These are phyloP conservation scores for Ustilago bromivora DNA, from an alignment of 1,284 basidiomycete genomes.

Conservation along the genomic window DNA sequence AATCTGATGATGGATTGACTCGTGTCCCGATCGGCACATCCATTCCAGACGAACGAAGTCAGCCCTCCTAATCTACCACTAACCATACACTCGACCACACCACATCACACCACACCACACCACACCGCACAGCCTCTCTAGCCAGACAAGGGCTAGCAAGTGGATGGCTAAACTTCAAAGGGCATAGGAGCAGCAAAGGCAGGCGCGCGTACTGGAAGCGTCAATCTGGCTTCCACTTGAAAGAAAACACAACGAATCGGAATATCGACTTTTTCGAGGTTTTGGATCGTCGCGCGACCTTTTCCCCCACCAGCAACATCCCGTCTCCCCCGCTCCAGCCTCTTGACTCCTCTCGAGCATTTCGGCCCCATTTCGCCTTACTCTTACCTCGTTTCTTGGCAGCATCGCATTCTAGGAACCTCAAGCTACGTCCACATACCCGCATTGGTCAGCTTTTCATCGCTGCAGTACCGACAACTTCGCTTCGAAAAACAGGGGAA, in stretches of 20 bases:
- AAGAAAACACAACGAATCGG: not conserved
- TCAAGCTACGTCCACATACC: constrained; percentile 20
- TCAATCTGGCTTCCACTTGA: not conserved
- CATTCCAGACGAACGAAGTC: not conserved
- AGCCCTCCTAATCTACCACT: too few species aligned
- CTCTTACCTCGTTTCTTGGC: not conserved
- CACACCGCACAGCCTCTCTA: too few species aligned
- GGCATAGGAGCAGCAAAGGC: too few species aligned
- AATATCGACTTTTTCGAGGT: not conserved
- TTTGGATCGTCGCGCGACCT: constrained; percentile 38
- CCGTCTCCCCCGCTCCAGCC: constrained; percentile 10
- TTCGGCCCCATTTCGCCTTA: not conserved
- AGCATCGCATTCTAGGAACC: constrained; percentile 1
- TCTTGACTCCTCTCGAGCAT: constrained; percentile 4
- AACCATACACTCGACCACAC: too few species aligned
- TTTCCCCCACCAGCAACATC: constrained; percentile 29
- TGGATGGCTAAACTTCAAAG: too few species aligned
- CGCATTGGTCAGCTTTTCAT: not conserved
- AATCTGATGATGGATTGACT: not conserved
- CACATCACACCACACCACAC: too few species aligned
- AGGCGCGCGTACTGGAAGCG: not conserved
- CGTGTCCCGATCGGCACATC: constrained; percentile 10
- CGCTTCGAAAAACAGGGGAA: constrained; percentile 11
- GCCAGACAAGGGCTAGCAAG: too few species aligned
- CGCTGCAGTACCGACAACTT: not conserved